Percentiles rank a stretch among this genome's conserved stretches.
These are phyloP conservation scores for Lactarius hatsudake DNA, from an alignment of 768 basidiomycete species.

Conservation along the genomic window DNA sequence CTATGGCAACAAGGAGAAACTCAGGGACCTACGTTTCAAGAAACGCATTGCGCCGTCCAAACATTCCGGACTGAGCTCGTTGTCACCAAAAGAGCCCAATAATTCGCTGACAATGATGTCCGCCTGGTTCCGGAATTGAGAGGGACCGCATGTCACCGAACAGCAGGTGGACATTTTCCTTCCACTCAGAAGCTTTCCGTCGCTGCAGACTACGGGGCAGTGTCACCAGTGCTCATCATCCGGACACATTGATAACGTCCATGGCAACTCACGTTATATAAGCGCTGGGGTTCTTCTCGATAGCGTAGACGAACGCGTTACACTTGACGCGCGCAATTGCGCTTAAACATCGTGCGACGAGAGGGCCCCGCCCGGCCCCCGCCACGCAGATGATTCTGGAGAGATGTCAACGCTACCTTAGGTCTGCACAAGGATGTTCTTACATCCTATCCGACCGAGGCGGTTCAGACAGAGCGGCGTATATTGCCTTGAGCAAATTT, in stretches of 20 bases:
- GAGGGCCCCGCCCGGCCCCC: constrained; percentile 92
- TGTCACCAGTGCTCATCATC: constrained; percentile 20
- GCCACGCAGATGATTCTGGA: constrained; percentile 82
- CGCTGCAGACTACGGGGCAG: constrained; percentile 67
- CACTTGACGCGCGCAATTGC: constrained; percentile 69
- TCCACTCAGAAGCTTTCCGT: constrained; percentile 81
- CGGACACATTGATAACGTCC: constrained; percentile 11
- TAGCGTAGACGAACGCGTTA: constrained; percentile 71
- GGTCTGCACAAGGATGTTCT: constrained; percentile 32
- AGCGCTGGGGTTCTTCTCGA: constrained; percentile 97
- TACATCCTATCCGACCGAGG: constrained; percentile 60
- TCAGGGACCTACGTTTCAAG: constrained; percentile 56
- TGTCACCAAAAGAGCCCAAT: constrained; percentile 96
- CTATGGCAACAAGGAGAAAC: neutral
- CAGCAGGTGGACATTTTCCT: constrained; percentile 70
- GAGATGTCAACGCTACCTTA: neutral
- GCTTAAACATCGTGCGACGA: constrained; percentile 79
- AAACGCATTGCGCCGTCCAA: constrained; percentile 93
- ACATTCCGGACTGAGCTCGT: constrained; percentile 97
- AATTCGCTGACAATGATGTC: constrained; percentile 96
- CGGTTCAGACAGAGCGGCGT: constrained; percentile 72
- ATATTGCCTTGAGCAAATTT: constrained; percentile 59
- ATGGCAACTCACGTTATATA: constrained; percentile 76
- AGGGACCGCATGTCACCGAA: constrained; percentile 93
- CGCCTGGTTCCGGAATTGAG: constrained; percentile 79